phyloP scores from a whole-genome alignment of 768 basidiomycete species.

The Coprinopsis sp. region DNA sequence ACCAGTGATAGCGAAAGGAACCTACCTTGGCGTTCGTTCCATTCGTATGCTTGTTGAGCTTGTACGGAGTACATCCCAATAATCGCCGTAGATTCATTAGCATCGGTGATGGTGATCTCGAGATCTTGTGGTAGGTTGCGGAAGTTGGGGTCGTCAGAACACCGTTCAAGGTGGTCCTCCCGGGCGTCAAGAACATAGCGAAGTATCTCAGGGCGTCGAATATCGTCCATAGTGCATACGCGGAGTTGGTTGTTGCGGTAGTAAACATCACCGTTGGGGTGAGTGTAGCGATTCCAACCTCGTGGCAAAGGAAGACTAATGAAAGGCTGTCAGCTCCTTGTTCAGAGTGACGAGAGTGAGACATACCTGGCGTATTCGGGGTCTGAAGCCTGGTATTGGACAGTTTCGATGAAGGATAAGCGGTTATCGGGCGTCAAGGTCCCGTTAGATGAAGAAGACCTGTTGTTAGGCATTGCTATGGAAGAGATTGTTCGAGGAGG shows the following conservation, averaged over 20 bases:
- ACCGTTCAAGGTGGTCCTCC: constrained; percentile 31
- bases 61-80: constrained; percentile 36
- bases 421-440: constrained; percentile 1
- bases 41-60: constrained; percentile 28
- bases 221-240: constrained; percentile 37
- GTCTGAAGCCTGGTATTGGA: constrained; percentile 4
- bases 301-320: constrained; percentile 3
- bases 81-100: constrained; percentile 28
- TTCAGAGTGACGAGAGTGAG: constrained; percentile 11
- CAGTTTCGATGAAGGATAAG: constrained; percentile 10
- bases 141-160: constrained; percentile 26
- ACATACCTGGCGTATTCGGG: neutral
- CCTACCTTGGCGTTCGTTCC: constrained; percentile 32
- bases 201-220: constrained; percentile 29
- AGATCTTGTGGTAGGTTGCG: constrained; percentile 31
- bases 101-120: constrained; percentile 37
- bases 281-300: constrained; percentile 32
- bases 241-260: constrained; percentile 33
- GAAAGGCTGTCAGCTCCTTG: constrained; percentile 14
- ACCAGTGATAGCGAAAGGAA: neutral
- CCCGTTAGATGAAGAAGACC: too few relatives aligned
- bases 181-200: constrained; percentile 30
- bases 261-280: constrained; percentile 45
- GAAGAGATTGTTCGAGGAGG: neutral
- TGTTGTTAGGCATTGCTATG: neutral